Evolutionary conservation across 2,329 filamentous ascomycete species (phyloP).

Genomic region (Nannizziopsis arthrosporioides): DNA sequence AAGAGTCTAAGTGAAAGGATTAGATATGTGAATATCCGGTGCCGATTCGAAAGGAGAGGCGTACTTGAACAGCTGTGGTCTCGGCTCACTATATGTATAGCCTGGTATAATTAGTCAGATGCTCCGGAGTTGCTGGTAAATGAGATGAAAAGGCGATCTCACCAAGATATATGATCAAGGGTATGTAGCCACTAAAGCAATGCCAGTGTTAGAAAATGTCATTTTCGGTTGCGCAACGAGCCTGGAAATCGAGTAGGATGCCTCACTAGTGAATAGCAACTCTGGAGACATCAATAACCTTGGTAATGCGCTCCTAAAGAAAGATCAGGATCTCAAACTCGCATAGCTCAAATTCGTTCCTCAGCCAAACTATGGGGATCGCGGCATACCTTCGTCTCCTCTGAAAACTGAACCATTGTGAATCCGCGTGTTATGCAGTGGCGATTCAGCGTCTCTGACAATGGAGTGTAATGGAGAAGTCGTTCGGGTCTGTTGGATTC

Average conservation of each 20-base stretch:
- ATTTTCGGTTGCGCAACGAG: not conserved
- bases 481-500: not conserved
- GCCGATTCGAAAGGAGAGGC: slow-evolving; percentile 6
- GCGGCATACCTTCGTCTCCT: slow-evolving; percentile 77
- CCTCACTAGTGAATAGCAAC: slow-evolving; percentile 91
- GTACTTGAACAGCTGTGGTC: slow-evolving; percentile 66
- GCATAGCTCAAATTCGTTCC: no score
- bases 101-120: slow-evolving; percentile 41
- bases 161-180: slow-evolving; percentile 94
- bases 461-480: no score
- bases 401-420: slow-evolving; percentile 59
- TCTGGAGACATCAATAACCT: slow-evolving; percentile 87
- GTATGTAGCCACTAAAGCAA: slow-evolving; percentile 69
- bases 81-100: slow-evolving; percentile 87
- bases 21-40: not conserved
- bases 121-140: not conserved
- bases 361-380: not conserved
- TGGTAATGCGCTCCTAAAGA: slow-evolving; percentile 82
- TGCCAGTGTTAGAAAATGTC: slow-evolving; percentile 2
- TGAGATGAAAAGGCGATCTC: slow-evolving; percentile 24
- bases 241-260: not conserved
- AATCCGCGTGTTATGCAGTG: not conserved
- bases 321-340: not conserved
- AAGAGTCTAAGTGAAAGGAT: slow-evolving; percentile 26
- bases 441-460: not conserved